Base-by-base conservation (phyloP, 1,284 basidiomycete genomes). In the Ustilago curta region DNA sequence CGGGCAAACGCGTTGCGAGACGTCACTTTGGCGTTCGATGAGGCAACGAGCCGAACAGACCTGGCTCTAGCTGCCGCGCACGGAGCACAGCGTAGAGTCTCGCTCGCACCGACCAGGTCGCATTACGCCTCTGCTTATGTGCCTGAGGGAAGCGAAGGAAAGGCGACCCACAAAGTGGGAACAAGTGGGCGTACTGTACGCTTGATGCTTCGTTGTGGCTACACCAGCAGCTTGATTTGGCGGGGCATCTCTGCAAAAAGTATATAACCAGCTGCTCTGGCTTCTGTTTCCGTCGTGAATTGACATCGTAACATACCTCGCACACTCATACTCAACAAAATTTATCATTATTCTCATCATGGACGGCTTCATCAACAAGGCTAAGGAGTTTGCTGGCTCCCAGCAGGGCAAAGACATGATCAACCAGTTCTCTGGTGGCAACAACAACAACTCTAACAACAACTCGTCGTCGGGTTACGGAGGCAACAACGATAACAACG, bases 341-440 rank as follows among this genome's bases (percentile, higher is more conserved):
- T 25, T n/a, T 23, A 55, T n/a, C 29, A 29, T 3, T 19, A 8
- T 27, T 14, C 35, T 56, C 71, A 77, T n/a, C 19, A 80, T 80
- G 78, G 76, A 78, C 37, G 55, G 59, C 27, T 73, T 80, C 66
- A 67, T 80, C 59, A 78, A 80, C 73, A 73, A 80, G 67, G 78
- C 76, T 29, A 78, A 78, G 68, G 70, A 80, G 59, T 80, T 78
- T 50, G 76, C 76, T 51, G 44, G 27, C 59, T 69, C 76, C 27
- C 53, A 80, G 8, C 67, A 80, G 57, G 76, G 77, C 61, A 37
- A 71, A 57, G 47, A 75, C 64, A 23, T 75, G 65, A 31, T 73
- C 61, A 69, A 64, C 68, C 51, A 69, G 43, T 66, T 68, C 61
- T 29, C 52, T 35, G 77, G 77, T n/a, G 66, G 64, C 54, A 67